Evolutionary conservation across 2,329 filamentous ascomycete species (phyloP), one percentile per base, ranked within the genome.

Genomic region (Graphiopsis chlorocephala): DNA sequence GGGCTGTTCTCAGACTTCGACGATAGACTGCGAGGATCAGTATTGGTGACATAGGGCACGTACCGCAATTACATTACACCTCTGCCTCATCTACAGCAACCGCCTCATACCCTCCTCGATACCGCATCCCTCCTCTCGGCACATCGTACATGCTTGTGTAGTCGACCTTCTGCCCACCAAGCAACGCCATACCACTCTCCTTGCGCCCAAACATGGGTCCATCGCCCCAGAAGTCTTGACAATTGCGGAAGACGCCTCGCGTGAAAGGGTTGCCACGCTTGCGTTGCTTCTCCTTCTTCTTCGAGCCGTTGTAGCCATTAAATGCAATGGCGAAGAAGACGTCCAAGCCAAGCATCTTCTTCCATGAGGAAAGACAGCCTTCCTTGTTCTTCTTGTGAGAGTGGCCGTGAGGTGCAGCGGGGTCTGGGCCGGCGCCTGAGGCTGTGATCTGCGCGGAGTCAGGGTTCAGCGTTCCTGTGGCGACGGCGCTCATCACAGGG

Each of bases 161-260:
- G 78, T 97, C 92, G 55, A 99, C 86, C 45, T 84, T 81, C 72
- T 90, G 85, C 2, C 95, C 94, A 15, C 88, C 91, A 8, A 99
- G 79, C 75, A 93, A 80, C 0, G 90, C 93, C 50, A 84, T 83
- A 14, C 93, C 93, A 59, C 86, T 89, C 65, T 90, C 85, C 71
- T 84, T 86, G 12, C 90, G 88, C 75, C 97, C 94, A 20, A 96
- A 77, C 0, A 94, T 90, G 2, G 91, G 89, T 1, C 91, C 88
- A 75, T 98, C 95, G 72, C 91, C 94, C 92, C 93, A 98, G 76
- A 99, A 99, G 78, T 99, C 96, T 69, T 87, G 90, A 78, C 95
- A 99, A 75, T 99, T 99, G 65, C 88, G 86, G n/a, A 96, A 71
- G 45, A 92, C 83, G 8, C 95, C 95, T 33, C 88, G 84, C 65